Base-by-base conservation (phyloP, 1,284 basidiomycete genomes). In the Ganoderma leucocontextum region DNA sequence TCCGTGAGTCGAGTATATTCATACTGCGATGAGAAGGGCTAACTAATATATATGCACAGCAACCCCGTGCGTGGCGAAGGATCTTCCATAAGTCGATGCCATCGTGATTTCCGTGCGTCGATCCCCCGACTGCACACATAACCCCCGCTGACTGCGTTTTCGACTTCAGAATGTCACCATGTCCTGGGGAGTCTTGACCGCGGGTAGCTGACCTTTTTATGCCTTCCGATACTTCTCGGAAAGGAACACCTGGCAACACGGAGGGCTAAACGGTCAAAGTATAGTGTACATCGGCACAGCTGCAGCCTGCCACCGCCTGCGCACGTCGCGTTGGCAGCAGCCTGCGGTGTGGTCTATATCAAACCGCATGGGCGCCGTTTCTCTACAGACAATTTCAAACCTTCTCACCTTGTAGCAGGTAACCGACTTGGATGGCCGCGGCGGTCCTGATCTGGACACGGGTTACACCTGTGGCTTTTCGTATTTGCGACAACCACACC, bases 21-120 rank as follows among this genome's bases (percentile, higher is more conserved):
- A n/a, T n/a, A n/a, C n/a, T n/a, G n/a, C 35, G 9, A 29, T 6
- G 19, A 58, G 35, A n/a, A 22, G 8, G 13, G 22, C 36, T 22
- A 19, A 13, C 36, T 52, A 19, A 39, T 36, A 33, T 9, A n/a
- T n/a, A n/a, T 12, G 10, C 44, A 25, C 73, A 87, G 88, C 83
- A 6, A 81, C 87, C 0, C 90, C 91, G 0, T 90, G 90, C 68
- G 74, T 79, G 44, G 83, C 89, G 22, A 81, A 86, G 39, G 88
- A 91, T 1, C 81, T 93, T 29, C 91, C 91, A 0, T 83, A 88
- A 35, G 78, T 93, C 25, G 90, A 93, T 75, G 85, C 86, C 1
- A 84, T 93, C 38, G 86, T 91, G 15, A 86, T 91, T 68, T 86
- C 85, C 15, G 84, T 86, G 68, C 66, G 84, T 79, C 19, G 29